Evolutionary conservation across 192 early-diverging fungal genomes (phyloP).

Genomic region (Backusella psychrophila): DNA sequence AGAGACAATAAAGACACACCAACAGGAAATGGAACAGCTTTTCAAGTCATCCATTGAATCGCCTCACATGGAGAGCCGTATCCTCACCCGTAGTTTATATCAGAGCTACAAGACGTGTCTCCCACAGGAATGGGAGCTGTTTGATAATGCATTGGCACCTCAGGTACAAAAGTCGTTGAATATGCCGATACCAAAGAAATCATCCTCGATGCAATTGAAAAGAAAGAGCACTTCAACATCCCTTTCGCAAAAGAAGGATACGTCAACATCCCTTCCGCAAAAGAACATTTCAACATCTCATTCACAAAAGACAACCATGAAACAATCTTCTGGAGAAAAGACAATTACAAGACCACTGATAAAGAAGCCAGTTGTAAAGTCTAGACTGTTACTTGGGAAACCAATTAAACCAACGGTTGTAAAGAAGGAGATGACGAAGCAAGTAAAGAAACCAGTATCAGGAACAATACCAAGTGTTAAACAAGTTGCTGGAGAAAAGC

Average conservation of each 20-base stretch:
- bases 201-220: neutral
- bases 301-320: neutral
- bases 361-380: neutral
- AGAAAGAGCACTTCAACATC: neutral
- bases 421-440: neutral
- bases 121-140: neutral
- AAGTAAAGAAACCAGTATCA: neutral
- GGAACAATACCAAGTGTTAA: too few relatives aligned
- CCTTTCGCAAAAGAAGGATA: neutral
- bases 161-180: neutral
- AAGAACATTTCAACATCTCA: neutral
- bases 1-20: neutral
- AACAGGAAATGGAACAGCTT: neutral
- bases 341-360: neutral
- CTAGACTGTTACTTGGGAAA: neutral
- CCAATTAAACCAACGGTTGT: neutral
- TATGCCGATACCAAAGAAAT: neutral
- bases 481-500: neutral
- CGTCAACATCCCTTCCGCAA: neutral
- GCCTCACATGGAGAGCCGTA: neutral
- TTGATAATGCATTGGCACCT: neutral
- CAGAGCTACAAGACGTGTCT: neutral
- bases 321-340: neutral
- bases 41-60: neutral
- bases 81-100: neutral